Percentiles rank a stretch among this genome's conserved stretches.
Conservation (phyloP, 495 filamentous ascomycete species). For the Pyrenula aspistea region DNA sequence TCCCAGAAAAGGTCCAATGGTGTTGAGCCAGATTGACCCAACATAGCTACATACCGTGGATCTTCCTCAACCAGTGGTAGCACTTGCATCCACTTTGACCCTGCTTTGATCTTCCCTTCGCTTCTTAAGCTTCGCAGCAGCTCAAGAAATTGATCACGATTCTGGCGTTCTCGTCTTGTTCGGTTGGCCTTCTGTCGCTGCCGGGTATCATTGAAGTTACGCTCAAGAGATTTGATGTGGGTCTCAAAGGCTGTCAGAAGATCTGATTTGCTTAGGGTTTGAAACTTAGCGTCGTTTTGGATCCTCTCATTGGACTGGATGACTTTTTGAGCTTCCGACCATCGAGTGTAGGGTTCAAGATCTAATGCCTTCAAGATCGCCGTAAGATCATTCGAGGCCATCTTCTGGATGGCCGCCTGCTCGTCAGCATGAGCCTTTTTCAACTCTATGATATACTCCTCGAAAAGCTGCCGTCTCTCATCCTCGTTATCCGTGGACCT, state of each 20-base stretch:
- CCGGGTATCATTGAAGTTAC: slow-evolving; percentile 74
- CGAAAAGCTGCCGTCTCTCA: slow-evolving; percentile 85
- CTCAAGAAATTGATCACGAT: slow-evolving; percentile 65
- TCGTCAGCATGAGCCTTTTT: slow-evolving; percentile 65
- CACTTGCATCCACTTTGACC: slow-evolving; percentile 80
- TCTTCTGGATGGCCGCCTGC: slow-evolving; percentile 58
- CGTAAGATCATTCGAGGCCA: slow-evolving; percentile 76
- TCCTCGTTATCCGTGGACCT: slow-evolving; percentile 77
- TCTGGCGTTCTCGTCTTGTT: slow-evolving; percentile 69
- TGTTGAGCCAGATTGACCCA: slow-evolving; percentile 77
- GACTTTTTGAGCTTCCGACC: slow-evolving; percentile 77
- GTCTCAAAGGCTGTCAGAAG: slow-evolving; percentile 88
- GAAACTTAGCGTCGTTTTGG: slow-evolving; percentile 78
- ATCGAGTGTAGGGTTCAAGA: slow-evolving; percentile 87
- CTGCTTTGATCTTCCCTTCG: slow-evolving; percentile 78
- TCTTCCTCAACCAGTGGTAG: slow-evolving; percentile 69
- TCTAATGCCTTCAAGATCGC: slow-evolving; percentile 71
- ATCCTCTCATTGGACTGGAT: slow-evolving; percentile 72
- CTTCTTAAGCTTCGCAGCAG: slow-evolving; percentile 62
- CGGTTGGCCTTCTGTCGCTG: slow-evolving; percentile 77
- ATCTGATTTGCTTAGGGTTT: slow-evolving; percentile 75
- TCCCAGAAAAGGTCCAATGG: slow-evolving; percentile 98
- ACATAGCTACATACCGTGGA: slow-evolving; percentile 69
- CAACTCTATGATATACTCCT: slow-evolving; percentile 81
- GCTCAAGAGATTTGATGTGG: slow-evolving; percentile 85